A percentile compares a stretch with the other conserved stretches of the same genome.
These are phyloP conservation scores for Nicotiana noctiflora DNA, from an alignment of 257 asterid species.

Conservation along the genomic window DNA sequence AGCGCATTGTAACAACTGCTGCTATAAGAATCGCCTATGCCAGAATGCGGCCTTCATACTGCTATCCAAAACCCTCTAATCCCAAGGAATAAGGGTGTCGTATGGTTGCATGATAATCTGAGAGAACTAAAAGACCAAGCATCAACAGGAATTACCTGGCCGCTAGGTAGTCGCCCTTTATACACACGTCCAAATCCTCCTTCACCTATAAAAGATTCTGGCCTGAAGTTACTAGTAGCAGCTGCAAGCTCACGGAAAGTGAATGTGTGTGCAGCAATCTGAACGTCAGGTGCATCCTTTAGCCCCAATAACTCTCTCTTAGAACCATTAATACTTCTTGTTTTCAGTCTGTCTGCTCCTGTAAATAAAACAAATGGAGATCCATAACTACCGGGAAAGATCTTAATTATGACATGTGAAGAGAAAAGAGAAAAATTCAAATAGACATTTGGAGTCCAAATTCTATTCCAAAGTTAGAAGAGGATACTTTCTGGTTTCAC, in stretches of 20 bases:
- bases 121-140: not conserved
- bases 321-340: slow-evolving; percentile 47
- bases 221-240: slow-evolving; percentile 80
- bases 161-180: slow-evolving; percentile 66
- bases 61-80: not conserved
- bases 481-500: not conserved
- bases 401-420: not conserved
- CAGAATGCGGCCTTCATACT: not conserved
- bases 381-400: slow-evolving; percentile 8
- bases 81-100: not conserved
- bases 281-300: slow-evolving; percentile 61
- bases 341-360: slow-evolving; percentile 77
- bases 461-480: not conserved
- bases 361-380: slow-evolving; percentile 13
- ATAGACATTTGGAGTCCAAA: not conserved
- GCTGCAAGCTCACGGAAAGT: slow-evolving; percentile 93
- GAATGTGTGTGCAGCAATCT: slow-evolving; percentile 92
- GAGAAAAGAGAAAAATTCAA: not conserved
- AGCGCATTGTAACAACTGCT: not conserved
- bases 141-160: slow-evolving; percentile 53
- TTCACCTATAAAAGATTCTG: slow-evolving; percentile 87
- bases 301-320: slow-evolving; percentile 49
- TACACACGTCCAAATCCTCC: slow-evolving; percentile 97
- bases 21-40: not conserved
- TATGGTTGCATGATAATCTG: not conserved